Conservation (phyloP, 139 green algal species). For the Coelastrella sp. region DNA sequence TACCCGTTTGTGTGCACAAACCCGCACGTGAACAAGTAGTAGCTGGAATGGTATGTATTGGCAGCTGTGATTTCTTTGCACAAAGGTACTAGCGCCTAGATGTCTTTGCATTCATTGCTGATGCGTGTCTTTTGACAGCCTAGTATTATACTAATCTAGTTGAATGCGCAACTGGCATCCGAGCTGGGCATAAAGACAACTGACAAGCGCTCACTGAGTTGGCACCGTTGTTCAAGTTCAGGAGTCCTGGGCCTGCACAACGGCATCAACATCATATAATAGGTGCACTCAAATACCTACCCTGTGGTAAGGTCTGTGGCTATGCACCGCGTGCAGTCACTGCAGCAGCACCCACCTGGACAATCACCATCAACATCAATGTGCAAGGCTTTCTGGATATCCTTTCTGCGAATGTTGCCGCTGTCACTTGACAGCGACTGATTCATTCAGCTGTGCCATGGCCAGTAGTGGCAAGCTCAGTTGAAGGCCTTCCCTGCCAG, state of each 20-base stretch:
- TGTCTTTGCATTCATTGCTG: too few species aligned
- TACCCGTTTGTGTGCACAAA: too few species aligned
- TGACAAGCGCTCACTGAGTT: neutral
- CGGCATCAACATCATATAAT: neutral
- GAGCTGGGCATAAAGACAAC: neutral
- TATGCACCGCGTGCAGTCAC: neutral
- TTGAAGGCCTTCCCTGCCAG: conserved; percentile 29
- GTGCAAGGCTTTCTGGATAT: neutral
- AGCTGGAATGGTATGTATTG: too few species aligned
- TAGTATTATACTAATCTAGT: too few species aligned
- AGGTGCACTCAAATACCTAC: conserved; percentile 15
- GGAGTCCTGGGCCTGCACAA: conserved; percentile 39
- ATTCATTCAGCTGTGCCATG: neutral
- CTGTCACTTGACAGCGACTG: neutral
- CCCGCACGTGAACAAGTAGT: too few species aligned
- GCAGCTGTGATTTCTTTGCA: too few species aligned
- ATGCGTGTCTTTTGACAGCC: too few species aligned
- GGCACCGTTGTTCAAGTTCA: too few species aligned
- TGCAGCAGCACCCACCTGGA: neutral
- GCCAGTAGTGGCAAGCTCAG: conserved; percentile 40
- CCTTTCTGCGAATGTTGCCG: neutral
- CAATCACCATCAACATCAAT: neutral
- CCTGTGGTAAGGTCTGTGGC: neutral
- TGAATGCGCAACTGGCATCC: neutral
- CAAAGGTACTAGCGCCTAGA: too few species aligned